Evolutionary conservation across 1,284 basidiomycete species (phyloP), one percentile per base, ranked within the genome.

Genomic region (Xerocomus amazonicus): DNA sequence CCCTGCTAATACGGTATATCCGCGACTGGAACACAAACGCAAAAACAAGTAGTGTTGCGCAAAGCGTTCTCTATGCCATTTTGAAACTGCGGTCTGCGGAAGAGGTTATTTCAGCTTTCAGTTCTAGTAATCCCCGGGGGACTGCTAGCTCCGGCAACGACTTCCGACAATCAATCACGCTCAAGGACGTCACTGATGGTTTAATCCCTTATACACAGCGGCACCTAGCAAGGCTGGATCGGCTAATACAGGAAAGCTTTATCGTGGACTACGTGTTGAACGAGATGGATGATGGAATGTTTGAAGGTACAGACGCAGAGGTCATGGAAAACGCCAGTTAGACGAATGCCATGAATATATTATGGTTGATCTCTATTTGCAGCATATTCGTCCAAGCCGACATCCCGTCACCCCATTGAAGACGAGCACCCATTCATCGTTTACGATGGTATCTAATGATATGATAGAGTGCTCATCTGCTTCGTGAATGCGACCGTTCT

Each of bases 1-100:
- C 86, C 8, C 84, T 85, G 50, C 78, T 99, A 13, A 74, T 98
- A 44, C 77, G 79, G 37, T 95, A 92, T 68, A 78, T 94, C 32
- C 80, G 91, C 39, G 87, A 91, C 60, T 99, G 96, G 96, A 99
- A 98, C 70, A 87, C 94, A 10, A 88, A 85, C 50, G 89, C 90
- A 6, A 87, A 86, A 61, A 94, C 92, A 19, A 85, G 89, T 52
- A 71, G 73, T n/a, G 78, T 97, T 36, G 96, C 97, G 1, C 96
- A 99, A 70, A 75, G 76, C 14, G 77, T 98, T 27, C 72, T 99
- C 46, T 83, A 92, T 62, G 85, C 92, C 4, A 73, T 98, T 45
- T 71, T 98, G 51, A 88, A 90, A 59, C 69, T 89, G 50, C 81
- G 84, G 37, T 73, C 83, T 0, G 81, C 86, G 1, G 84, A 88